Evolutionary conservation across 208 protist genomes (phyloP).

Genomic region (Trichomonas vaginalis): DNA sequence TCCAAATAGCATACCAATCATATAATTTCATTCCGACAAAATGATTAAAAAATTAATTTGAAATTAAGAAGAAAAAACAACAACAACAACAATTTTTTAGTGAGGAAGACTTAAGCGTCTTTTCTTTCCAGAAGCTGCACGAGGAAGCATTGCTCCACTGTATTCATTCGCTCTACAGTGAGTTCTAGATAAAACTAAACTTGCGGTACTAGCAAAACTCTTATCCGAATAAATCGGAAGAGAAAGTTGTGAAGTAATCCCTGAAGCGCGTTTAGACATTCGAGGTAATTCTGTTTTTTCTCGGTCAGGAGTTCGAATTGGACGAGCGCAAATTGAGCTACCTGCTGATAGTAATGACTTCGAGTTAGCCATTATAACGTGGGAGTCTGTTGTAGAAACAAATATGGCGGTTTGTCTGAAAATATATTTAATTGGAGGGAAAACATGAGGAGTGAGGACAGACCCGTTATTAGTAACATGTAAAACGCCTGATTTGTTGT

Average conservation of each 20-base stretch:
- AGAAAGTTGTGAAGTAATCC: not conserved
- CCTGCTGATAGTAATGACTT: not conserved
- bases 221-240: not conserved
- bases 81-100: too few relatives aligned
- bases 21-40: too few relatives aligned
- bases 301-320: not conserved
- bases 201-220: not conserved
- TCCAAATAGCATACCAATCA: too few relatives aligned
- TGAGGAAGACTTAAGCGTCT: not conserved
- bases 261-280: not conserved
- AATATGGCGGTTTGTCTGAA: not conserved
- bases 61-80: too few relatives aligned
- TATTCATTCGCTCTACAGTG: not conserved
- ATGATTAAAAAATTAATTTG: too few relatives aligned
- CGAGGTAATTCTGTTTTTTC: not conserved
- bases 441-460: not conserved
- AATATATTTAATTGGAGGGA: not conserved
- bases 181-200: not conserved
- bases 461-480: not conserved
- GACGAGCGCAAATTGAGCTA: not conserved
- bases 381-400: not conserved
- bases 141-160: not conserved
- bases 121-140: not conserved
- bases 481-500: constrained; percentile 57
- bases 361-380: not conserved